Base-by-base conservation (phyloP, 106 monocot genomes). In the Dactylorhiza incarnata region DNA sequence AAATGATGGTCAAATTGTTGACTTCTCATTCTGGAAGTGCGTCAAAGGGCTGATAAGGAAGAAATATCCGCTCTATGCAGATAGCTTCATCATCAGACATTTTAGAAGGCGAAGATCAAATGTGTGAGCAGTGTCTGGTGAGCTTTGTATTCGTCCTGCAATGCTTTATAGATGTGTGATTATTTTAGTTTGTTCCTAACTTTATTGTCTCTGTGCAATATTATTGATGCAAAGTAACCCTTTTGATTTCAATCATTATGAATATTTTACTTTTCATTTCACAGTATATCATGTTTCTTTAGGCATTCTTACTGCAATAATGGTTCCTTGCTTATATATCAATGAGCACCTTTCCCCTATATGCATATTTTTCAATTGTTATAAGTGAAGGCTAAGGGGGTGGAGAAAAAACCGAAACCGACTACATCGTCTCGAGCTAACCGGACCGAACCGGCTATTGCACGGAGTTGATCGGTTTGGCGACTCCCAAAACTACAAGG, bases 21-120 rank as follows among this genome's bases (percentile, higher is more conserved):
- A 97, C 79, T 97, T 97, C 74, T 97, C 97, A 24, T 97, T 85
- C 71, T 97, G 97, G 97, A 97, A 97, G 61, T 97, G 97, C 85
- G 83, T 97, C 50, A 94, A 91, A 80, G 91, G 94, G 72, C 74
- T 97, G 65, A 94, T 97, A 76, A 85, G 86, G 77, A 91, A 87
- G 79, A 97, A 91, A 37, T 94, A 97, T 54, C 97, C 97, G 6
- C 73, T 94, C 7, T 84, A 91, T 81, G 97, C 94, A 3, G 97
- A 97, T 78, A 87, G 63, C 73, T 97, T 97, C 78, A 97, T 97
- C 50, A 81, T 89, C 48, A 87, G 89, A 70, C 97, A 97, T 83
- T 97, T 97, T 75, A 80, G 84, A 78, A 89, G 86, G 77, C 84
- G 84, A 14, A 85, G 81, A 69, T 79, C 88, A 80, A 71, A 70